Evolutionary conservation across 768 basidiomycete species (phyloP), one percentile per base, ranked within the genome.

Genomic region (Phlegmacium glaucopus): DNA sequence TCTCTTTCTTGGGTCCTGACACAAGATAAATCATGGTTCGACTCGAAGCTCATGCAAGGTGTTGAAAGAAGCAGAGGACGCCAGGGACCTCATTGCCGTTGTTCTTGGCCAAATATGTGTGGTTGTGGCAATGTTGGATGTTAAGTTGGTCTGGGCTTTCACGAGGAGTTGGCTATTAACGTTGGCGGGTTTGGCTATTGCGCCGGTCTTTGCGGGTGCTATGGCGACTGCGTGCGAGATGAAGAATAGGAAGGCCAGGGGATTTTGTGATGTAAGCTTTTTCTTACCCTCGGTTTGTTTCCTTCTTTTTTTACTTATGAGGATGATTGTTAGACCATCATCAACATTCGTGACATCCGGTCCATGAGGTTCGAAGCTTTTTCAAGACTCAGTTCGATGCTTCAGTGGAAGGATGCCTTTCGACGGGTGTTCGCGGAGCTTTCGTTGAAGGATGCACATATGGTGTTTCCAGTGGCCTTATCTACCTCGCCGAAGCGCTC

Each of bases 51-150:
- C n/a, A n/a, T n/a, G n/a, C n/a, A n/a, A n/a, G n/a, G n/a, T n/a
- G n/a, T n/a, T n/a, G n/a, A 93, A 91, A 68, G 94, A 97, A 58
- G 85, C 80, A 0, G 92, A 97, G 51, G 96, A 97, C 56, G 89
- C 93, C 10, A 69, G 88, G 15, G 75, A 79, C 27, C 71, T 99
- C 38, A 75, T 97, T 51, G 74, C 86, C 1, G 74, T 82, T 11
- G 83, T 93, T 34, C 66, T 87, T 38, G 80, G 80, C 0, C 90
- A 94, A 60, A 70, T 74, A 27, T 61, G 85, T 32, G 88, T 93
- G 16, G 89, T 94, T 11, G 50, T 67, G 7, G 71, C 87, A 11
- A 96, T 97, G 93, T 76, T 97, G 37, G 62, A 76, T 1, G 71
- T 95, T 2, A 94, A 94, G 8, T 65, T 98, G 15, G 61, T 88